Base-by-base conservation (phyloP, 352 stramenopile species). In the Globisporangium uncinulatum region DNA sequence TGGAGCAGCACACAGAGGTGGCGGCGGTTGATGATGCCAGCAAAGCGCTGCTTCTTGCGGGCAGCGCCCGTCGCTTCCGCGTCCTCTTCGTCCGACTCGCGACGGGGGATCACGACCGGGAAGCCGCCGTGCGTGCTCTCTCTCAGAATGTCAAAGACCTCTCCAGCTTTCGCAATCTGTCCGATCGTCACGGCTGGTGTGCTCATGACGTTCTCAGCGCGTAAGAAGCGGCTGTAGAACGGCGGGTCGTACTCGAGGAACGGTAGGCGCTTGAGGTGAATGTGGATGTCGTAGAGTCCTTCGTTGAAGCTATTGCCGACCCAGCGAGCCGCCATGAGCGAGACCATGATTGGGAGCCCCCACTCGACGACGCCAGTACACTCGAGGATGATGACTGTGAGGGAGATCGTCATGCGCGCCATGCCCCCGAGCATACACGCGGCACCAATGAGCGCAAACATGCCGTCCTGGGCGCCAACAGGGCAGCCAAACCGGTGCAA, bases 251-350 rank as follows among this genome's bases (percentile, higher is more conserved):
- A 91, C 53, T 94, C 83, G 11, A 94, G 61, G 56, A 94, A 94
- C 21, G 83, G 83, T 14, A 85, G 72, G 42, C 79, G 79, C 8
- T 78, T 97, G 24, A 99, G 71, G 54, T 98, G 87, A 63, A 99
- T 99, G 61, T 99, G 95, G 58, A 98, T 98, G 69, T 99, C 97
- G 78, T 99, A 99, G 46, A 99, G 89, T 19, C 95, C 96, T 70
- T 99, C 94, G 69, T 99, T 99, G 70, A 99, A 99, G 43, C 98
- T 86, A 73, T 99, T 99, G 24, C 97, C 97, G 21, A 98, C 97
- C 77, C 97, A 98, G 37, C 96, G 79, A 29, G 24, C 24, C 50
- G 97, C 96, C 13, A 96, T 89, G 74, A 99, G 98, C 6, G 98
- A 83, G 52, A 99, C 74, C 79, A 99, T 99, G 14, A 99, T 73